Evolutionary conservation across 768 basidiomycete genomes (phyloP).

Genomic region (Boletus edulis): DNA sequence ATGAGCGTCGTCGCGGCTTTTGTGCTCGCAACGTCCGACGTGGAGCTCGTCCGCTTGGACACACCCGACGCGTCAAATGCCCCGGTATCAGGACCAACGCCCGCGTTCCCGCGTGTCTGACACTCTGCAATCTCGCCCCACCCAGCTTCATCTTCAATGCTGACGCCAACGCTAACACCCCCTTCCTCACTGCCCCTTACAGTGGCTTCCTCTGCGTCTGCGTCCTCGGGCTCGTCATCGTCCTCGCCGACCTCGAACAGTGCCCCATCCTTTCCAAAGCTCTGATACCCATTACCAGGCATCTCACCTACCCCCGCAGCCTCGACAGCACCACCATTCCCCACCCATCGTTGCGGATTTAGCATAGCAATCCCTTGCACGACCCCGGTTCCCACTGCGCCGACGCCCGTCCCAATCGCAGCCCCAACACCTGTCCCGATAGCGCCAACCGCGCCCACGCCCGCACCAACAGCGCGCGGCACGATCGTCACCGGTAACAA

Average conservation of each 20-base stretch:
- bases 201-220: not conserved
- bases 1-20: not conserved
- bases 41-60: not conserved
- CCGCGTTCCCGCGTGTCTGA: not conserved
- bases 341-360: conserved; percentile 85
- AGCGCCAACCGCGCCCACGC: conserved; percentile 67
- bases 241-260: conserved; percentile 52
- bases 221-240: conserved; percentile 31
- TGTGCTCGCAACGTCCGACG: not conserved
- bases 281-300: conserved; percentile 19
- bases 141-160: conserved; percentile 20
- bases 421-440: conserved; percentile 65
- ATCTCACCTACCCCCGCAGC: not conserved
- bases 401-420: conserved; percentile 54
- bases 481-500: conserved; percentile 96
- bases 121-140: conserved; percentile 22
- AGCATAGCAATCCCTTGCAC: conserved; percentile 87
- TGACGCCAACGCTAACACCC: not conserved
- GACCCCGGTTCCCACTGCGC: conserved; percentile 63
- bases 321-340: conserved; percentile 24
- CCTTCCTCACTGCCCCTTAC: not conserved
- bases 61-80: not conserved
- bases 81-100: not conserved
- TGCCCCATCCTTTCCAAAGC: conserved; percentile 32
- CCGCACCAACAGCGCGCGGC: conserved; percentile 73